Evolutionary conservation across 768 basidiomycete genomes (phyloP).

Genomic region (Rhizopogon sp.): DNA sequence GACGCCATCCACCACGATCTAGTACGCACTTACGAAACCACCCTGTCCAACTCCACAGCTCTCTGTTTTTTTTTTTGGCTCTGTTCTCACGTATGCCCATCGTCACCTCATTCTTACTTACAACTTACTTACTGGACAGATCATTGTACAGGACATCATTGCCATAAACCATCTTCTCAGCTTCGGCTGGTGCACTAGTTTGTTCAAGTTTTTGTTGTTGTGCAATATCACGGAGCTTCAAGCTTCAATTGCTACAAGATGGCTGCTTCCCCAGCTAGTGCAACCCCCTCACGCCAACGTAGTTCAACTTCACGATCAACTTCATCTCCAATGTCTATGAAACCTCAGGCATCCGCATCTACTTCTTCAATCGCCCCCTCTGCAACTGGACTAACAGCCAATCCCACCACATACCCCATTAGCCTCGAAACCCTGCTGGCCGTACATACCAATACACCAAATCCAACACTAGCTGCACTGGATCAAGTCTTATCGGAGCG

Average conservation of each 20-base stretch:
- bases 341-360: constrained; percentile 27
- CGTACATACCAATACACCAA: constrained; percentile 44
- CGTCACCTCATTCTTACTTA: background rate
- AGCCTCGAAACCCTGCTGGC: constrained; percentile 52
- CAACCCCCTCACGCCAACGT: constrained; percentile 19
- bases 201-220: background rate
- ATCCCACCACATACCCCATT: constrained; percentile 29
- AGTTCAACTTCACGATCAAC: constrained; percentile 14
- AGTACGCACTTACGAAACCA: background rate
- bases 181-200: background rate
- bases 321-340: constrained; percentile 25
- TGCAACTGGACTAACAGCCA: constrained; percentile 23
- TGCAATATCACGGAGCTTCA: background rate
- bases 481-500: constrained; percentile 77
- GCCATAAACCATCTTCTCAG: background rate
- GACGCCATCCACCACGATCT: background rate
- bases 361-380: constrained; percentile 22
- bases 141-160: background rate
- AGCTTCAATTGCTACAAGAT: background rate
- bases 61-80: too few species aligned
- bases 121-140: background rate
- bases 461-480: constrained; percentile 57
- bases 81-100: too few species aligned
- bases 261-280: constrained; percentile 5
- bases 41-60: too few species aligned